Conservation (phyloP, 495 filamentous ascomycete genomes). For the Halenospora varia region DNA sequence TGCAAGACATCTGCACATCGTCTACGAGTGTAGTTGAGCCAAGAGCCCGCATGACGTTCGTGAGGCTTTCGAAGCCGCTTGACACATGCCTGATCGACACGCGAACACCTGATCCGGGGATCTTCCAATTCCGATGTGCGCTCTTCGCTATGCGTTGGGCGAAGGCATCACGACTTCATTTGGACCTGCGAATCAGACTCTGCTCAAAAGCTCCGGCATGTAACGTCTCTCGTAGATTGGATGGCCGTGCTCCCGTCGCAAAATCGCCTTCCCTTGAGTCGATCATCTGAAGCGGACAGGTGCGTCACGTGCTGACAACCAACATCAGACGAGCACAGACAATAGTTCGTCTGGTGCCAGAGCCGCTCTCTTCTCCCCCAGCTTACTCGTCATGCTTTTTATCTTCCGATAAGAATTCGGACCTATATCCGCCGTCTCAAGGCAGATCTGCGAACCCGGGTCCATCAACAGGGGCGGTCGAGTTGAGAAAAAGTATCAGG, state of each 20-base stretch:
- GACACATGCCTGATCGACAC: background rate
- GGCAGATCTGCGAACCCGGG: background rate
- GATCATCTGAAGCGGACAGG: background rate
- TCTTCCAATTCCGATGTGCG: slow-evolving; percentile 1
- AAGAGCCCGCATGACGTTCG: background rate
- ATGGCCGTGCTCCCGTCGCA: slow-evolving; percentile 10
- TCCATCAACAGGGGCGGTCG: background rate
- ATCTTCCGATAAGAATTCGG: background rate
- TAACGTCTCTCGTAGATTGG: slow-evolving; percentile 5
- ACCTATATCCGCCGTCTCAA: slow-evolving; percentile 2
- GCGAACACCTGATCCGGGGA: background rate
- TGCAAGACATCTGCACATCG: background rate
- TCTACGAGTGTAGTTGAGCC: background rate
- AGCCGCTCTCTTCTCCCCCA: background rate
- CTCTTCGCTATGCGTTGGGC: slow-evolving; percentile 2
- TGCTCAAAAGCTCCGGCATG: background rate
- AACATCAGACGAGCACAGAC: slow-evolving; percentile 2
- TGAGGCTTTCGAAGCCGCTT: background rate
- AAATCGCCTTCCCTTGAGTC: background rate
- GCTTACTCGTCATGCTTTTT: background rate
- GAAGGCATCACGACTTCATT: background rate
- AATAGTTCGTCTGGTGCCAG: slow-evolving; percentile 1
- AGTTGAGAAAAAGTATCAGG: background rate
- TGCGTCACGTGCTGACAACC: background rate
- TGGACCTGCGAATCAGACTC: background rate